Evolutionary conservation across 2,329 filamentous ascomycete species (phyloP).

Genomic region (Hymenoscyphus albidus): DNA sequence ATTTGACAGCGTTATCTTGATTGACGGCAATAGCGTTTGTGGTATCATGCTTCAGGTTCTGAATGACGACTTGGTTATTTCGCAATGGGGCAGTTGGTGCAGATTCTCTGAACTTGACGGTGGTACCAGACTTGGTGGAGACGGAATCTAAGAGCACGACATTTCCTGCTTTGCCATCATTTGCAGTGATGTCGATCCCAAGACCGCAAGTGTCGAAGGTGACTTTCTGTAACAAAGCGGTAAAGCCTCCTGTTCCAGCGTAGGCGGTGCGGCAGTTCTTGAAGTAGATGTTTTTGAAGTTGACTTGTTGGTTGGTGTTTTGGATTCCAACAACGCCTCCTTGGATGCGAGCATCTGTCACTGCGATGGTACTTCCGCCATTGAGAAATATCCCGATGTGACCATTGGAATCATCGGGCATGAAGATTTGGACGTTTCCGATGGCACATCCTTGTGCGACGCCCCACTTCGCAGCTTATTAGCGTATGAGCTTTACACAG

Average conservation of each 20-base stretch:
- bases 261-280: conserved; percentile 3
- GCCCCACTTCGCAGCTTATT: conserved; percentile 33
- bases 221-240: conserved; percentile 7
- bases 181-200: conserved; percentile 23
- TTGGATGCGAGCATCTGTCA: neutral
- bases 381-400: conserved; percentile 29
- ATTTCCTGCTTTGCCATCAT: neutral
- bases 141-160: neutral
- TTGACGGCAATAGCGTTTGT: neutral
- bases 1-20: conserved; percentile 3
- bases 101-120: neutral
- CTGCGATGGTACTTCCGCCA: conserved; percentile 8
- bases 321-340: conserved; percentile 53
- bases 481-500: neutral
- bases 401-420: conserved; percentile 30
- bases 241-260: neutral
- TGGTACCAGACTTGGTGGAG: neutral
- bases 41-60: neutral
- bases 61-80: neutral
- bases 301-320: conserved; percentile 60
- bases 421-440: conserved; percentile 35
- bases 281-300: conserved; percentile 42
- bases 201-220: conserved; percentile 29
- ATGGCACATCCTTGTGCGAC: conserved; percentile 36
- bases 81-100: neutral